phyloP scores from a whole-genome alignment of 2,329 filamentous ascomycete genomes.

The Rhinocladiella similis region DNA sequence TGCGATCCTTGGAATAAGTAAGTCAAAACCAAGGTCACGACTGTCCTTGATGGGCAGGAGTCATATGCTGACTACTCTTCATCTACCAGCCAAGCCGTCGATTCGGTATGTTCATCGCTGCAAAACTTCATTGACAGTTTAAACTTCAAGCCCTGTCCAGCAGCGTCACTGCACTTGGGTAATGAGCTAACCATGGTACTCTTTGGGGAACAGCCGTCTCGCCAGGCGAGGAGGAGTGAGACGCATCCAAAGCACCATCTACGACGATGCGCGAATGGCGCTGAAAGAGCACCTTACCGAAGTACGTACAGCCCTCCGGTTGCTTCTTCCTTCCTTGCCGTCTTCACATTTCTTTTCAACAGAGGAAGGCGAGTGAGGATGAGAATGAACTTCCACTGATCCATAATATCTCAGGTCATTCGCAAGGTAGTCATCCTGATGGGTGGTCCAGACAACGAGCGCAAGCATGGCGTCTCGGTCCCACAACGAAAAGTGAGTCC shows the following conservation, averaged over 20 bases:
- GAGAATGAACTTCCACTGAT: background rate
- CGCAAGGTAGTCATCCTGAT: background rate
- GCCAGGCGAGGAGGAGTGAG: conserved; percentile 38
- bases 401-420: background rate
- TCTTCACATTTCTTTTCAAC: too few relatives aligned
- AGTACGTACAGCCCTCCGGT: conserved; percentile 30
- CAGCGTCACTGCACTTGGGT: too few relatives aligned
- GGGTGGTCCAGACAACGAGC: background rate
- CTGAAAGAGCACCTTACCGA: conserved; percentile 26
- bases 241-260: conserved; percentile 34
- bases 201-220: conserved; percentile 23
- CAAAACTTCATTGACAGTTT: too few relatives aligned
- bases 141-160: too few relatives aligned
- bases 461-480: background rate
- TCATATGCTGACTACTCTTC: background rate
- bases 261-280: conserved; percentile 31
- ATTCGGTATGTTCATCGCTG: conserved; percentile 29
- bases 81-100: conserved; percentile 8
- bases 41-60: too few relatives aligned
- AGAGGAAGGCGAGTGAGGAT: too few relatives aligned
- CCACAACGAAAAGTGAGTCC: background rate
- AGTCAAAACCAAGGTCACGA: conserved; percentile 9
- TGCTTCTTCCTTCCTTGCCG: background rate
- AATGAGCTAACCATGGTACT: background rate
- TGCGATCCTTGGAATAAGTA: conserved; percentile 32